Conservation (phyloP, 208 protist species). For the Leishmania martiniquensis region DNA sequence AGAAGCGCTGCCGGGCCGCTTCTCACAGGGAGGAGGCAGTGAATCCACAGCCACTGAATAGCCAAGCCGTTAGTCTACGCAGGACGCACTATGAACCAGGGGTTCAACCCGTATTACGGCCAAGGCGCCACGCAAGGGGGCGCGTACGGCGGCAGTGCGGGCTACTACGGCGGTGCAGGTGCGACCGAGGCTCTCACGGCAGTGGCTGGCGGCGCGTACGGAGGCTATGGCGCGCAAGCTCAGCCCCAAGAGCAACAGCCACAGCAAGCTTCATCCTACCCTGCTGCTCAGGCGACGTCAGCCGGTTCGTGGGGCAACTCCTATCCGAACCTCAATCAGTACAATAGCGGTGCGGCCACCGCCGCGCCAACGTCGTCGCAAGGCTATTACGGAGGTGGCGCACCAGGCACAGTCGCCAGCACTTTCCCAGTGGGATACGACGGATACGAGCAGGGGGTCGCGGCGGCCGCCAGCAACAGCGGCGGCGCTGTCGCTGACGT, state of each 20-base stretch:
- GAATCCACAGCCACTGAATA: background rate
- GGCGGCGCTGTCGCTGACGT: background rate
- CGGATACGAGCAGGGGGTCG: background rate
- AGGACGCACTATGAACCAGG: conserved; percentile 5
- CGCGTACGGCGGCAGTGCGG: conserved; percentile 2
- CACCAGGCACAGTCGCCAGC: background rate
- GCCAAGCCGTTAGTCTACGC: background rate
- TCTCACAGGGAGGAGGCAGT: background rate
- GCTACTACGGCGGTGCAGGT: conserved; percentile 1
- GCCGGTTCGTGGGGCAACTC: background rate
- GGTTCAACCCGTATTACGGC: conserved; percentile 25
- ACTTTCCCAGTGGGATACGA: background rate
- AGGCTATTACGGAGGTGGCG: background rate
- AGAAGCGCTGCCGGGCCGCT: background rate
- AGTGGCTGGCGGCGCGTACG: conserved; percentile 3
- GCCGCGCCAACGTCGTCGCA: background rate
- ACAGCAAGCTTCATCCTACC: background rate
- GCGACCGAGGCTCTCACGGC: background rate
- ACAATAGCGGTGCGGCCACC: conserved; percentile 6
- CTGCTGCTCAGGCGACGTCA: background rate
- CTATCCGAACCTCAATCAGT: background rate
- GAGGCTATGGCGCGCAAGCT: conserved; percentile 3
- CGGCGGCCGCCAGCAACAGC: background rate
- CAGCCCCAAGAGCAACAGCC: background rate
- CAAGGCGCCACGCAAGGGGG: background rate